Conservation (phyloP, 106 monocot species). For the Dioscorea zingiberensis region DNA sequence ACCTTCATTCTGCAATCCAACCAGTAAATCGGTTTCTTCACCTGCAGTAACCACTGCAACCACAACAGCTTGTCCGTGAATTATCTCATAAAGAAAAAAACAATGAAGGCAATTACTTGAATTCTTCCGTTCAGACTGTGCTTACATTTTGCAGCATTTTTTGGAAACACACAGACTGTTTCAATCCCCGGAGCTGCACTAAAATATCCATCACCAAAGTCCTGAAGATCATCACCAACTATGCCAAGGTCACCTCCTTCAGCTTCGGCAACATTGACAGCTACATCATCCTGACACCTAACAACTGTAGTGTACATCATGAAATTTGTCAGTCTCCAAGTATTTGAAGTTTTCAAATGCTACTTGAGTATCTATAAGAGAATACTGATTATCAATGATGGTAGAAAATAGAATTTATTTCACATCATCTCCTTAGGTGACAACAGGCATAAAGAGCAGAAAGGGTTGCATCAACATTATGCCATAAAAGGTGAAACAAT, state of each 20-base stretch:
- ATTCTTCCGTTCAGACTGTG: background rate
- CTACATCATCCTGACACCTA: constrained; percentile 17
- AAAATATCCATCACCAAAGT: constrained; percentile 51
- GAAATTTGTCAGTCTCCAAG: too few relatives aligned
- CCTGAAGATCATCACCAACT: constrained; percentile 80
- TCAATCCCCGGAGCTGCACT: constrained; percentile 78
- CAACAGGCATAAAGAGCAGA: background rate
- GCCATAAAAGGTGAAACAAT: too few relatives aligned
- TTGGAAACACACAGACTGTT: constrained; percentile 83
- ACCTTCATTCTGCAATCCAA: constrained; percentile 92
- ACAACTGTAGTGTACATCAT: background rate
- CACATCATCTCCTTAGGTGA: background rate
- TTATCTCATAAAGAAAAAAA: too few relatives aligned
- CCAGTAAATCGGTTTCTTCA: constrained; percentile 77
- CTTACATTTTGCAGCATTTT: constrained; percentile 72
- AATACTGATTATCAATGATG: background rate
- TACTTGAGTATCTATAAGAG: background rate
- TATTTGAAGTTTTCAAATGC: background rate
- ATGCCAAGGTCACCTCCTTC: constrained; percentile 85
- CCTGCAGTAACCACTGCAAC: constrained; percentile 83
- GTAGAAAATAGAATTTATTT: background rate
- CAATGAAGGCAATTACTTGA: too few relatives aligned
- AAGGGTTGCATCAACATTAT: too few relatives aligned
- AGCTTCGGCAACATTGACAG: constrained; percentile 35
- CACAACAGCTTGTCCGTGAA: too few relatives aligned